phyloP scores from a whole-genome alignment of 1,284 basidiomycete species.

The Sphaerobolus stellatus region DNA sequence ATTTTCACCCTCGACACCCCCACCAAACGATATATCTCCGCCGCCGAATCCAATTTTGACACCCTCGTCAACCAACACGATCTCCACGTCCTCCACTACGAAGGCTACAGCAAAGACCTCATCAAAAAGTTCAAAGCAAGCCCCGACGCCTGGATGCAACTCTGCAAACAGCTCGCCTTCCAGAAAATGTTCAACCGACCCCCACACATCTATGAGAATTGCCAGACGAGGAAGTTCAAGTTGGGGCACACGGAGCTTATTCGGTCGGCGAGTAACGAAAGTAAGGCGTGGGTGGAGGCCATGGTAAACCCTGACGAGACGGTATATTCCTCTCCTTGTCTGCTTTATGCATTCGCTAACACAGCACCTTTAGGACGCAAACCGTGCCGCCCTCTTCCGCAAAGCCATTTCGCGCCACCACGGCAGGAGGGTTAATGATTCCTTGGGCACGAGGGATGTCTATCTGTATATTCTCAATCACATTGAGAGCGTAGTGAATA shows the following conservation, averaged over 20 bases:
- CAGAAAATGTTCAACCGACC: conserved; percentile 74
- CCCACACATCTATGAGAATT: conserved; percentile 89
- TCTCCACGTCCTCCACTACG: conserved; percentile 84
- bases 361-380: conserved; percentile 45
- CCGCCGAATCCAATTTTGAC: conserved; percentile 69
- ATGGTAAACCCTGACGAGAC: conserved; percentile 70
- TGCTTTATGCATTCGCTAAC: background rate
- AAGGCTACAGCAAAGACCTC: conserved; percentile 85
- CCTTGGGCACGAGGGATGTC: no score
- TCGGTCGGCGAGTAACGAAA: conserved; percentile 80
- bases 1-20: conserved; percentile 68
- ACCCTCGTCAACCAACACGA: conserved; percentile 79
- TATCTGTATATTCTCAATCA: no score
- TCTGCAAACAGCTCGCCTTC: conserved; percentile 95
- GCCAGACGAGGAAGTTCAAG: conserved; percentile 93
- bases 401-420: conserved; percentile 82
- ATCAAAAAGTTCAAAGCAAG: conserved; percentile 90
- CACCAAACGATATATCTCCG: conserved; percentile 53
- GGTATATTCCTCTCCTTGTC: conserved; percentile 39
- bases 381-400: conserved; percentile 72
- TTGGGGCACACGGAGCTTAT: conserved; percentile 95
- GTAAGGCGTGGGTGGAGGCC: conserved; percentile 82
- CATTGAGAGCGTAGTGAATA: no score
- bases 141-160: conserved; percentile 93
- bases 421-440: conserved; percentile 90